Evolutionary conservation across 352 stramenopile genomes (phyloP).

Genomic region (Peronospora belbahrii): DNA sequence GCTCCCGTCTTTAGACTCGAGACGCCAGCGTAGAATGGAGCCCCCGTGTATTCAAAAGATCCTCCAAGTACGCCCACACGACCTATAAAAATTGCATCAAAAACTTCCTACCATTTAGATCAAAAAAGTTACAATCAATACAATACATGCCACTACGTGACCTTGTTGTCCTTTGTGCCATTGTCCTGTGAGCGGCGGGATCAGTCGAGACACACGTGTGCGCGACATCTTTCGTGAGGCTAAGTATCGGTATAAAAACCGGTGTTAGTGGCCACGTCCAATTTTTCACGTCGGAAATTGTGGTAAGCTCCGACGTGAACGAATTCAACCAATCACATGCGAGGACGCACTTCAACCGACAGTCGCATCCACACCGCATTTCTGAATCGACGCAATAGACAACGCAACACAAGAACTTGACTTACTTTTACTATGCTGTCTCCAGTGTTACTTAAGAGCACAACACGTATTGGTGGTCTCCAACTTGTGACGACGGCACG

Average conservation of each 20-base stretch:
- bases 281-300: constrained; percentile 9
- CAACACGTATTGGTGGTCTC: constrained; percentile 17
- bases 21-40: constrained; percentile 94
- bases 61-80: constrained; percentile 92
- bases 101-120: no score
- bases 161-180: constrained; percentile 76
- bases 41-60: constrained; percentile 95
- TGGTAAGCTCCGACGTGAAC: constrained; percentile 6
- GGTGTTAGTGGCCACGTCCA: neutral
- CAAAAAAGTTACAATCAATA: no score
- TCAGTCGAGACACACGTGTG: constrained; percentile 36
- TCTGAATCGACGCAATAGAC: constrained; percentile 16
- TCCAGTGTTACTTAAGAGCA: constrained; percentile 29
- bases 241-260: neutral
- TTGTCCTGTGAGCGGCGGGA: constrained; percentile 54
- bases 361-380: constrained; percentile 5
- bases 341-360: constrained; percentile 20
- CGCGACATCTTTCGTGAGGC: constrained; percentile 3
- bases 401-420: constrained; percentile 3
- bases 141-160: constrained; percentile 4
- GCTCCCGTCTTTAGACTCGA: constrained; percentile 90
- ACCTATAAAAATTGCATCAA: constrained; percentile 38
- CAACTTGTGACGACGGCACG: constrained; percentile 16
- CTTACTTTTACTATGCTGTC: constrained; percentile 23
- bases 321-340: constrained; percentile 3